Evolutionary conservation across 108 stramenopile species (phyloP).

Genomic region (Cyclotella distinguenda): DNA sequence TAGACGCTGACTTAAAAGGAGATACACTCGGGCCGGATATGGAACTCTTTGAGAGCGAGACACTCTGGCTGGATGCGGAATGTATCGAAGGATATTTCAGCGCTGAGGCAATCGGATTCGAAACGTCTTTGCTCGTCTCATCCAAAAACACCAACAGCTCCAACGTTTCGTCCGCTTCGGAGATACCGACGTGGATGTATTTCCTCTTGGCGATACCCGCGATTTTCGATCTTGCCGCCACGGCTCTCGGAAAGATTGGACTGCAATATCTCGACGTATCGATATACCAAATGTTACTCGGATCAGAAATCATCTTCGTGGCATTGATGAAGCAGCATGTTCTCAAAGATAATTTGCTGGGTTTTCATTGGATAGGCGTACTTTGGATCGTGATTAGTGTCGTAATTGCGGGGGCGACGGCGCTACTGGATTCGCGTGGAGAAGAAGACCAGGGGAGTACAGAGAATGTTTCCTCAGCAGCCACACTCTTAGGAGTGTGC

Average conservation of each 20-base stretch:
- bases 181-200: slow-evolving; percentile 79
- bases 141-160: neutral
- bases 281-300: slow-evolving; percentile 86
- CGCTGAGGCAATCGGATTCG: slow-evolving; percentile 18
- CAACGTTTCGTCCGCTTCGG: neutral
- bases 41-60: too few relatives aligned
- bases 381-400: slow-evolving; percentile 83
- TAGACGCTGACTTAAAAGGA: too few relatives aligned
- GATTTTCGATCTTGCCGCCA: slow-evolving; percentile 84
- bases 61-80: too few relatives aligned
- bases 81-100: too few relatives aligned
- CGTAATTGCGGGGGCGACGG: slow-evolving; percentile 79
- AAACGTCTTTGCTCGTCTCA: slow-evolving; percentile 10
- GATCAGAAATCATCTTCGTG: slow-evolving; percentile 90
- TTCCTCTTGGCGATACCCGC: slow-evolving; percentile 81
- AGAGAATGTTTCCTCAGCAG: slow-evolving; percentile 11
- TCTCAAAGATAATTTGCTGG: slow-evolving; percentile 63
- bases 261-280: slow-evolving; percentile 81
- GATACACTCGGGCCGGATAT: too few relatives aligned
- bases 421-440: slow-evolving; percentile 52
- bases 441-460: slow-evolving; percentile 11
- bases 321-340: slow-evolving; percentile 89
- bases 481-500: slow-evolving; percentile 75
- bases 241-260: slow-evolving; percentile 92
- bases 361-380: slow-evolving; percentile 88